phyloP scores from a whole-genome alignment of 306 rosid species.

The Datisca glomerata region DNA sequence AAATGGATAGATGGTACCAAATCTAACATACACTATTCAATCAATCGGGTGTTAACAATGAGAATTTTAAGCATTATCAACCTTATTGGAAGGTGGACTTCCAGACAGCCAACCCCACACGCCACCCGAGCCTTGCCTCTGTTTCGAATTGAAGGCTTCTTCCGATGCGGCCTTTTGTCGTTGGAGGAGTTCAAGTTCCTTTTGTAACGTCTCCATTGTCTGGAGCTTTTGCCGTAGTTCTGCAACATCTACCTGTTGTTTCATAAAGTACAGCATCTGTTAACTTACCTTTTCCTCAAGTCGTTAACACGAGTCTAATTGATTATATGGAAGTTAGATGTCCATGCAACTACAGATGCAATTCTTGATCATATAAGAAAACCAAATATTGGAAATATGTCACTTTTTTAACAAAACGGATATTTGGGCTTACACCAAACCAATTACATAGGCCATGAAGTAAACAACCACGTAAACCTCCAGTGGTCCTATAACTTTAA shows the following conservation, averaged over 20 bases:
- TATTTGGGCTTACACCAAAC: not conserved
- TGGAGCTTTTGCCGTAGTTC: conserved; percentile 92
- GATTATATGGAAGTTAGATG: too few relatives aligned
- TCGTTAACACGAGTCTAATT: too few relatives aligned
- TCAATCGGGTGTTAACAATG: conserved; percentile 9
- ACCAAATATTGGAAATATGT: not conserved
- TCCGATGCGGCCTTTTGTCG: conserved; percentile 87
- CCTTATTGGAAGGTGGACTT: conserved; percentile 24
- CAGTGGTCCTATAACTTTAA: not conserved
- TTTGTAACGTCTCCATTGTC: conserved; percentile 66
- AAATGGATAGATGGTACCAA: conserved; percentile 29
- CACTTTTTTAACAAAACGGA: not conserved
- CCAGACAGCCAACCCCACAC: conserved; percentile 98
- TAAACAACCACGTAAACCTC: not conserved
- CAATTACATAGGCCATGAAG: not conserved
- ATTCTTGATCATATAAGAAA: too few relatives aligned
- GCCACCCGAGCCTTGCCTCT: conserved; percentile 67
- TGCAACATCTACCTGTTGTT: conserved; percentile 71
- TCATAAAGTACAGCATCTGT: conserved; percentile 13
- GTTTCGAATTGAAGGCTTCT: conserved; percentile 58
- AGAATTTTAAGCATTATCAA: conserved; percentile 28
- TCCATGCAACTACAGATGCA: too few relatives aligned
- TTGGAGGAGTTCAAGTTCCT: conserved; percentile 86
- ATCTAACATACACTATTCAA: conserved; percentile 24
- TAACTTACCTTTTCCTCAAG: not conserved